phyloP scores from a whole-genome alignment of 805 yeast genomes.

The Ogataea wickerhamii region DNA sequence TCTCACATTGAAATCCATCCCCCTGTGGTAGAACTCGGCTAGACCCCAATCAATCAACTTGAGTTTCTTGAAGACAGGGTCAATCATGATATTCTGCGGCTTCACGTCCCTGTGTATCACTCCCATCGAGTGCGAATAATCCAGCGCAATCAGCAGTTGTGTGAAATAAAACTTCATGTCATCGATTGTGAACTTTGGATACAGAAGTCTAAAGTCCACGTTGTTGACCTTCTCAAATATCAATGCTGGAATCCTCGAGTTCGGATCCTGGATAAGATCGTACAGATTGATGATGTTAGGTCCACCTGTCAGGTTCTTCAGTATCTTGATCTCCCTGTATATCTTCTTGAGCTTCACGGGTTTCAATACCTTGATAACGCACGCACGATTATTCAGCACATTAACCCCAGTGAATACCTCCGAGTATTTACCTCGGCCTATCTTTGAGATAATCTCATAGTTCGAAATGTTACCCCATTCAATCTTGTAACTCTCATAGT shows the following conservation, averaged over 20 bases:
- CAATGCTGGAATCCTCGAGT: constrained; percentile 81
- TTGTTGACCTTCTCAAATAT: constrained; percentile 83
- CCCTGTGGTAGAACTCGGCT: constrained; percentile 89
- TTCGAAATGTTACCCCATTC: constrained; percentile 84
- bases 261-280: constrained; percentile 86
- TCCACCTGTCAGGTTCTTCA: constrained; percentile 81
- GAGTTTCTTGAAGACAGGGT: constrained; percentile 57
- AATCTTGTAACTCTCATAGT: constrained; percentile 63
- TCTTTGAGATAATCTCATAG: constrained; percentile 78
- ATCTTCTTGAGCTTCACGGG: constrained; percentile 93
- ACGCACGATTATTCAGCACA: constrained; percentile 52
- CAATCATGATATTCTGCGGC: constrained; percentile 93
- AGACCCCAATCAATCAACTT: constrained; percentile 92
- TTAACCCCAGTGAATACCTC: constrained; percentile 89
- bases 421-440: constrained; percentile 91
- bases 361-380: constrained; percentile 87
- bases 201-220: constrained; percentile 79
- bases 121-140: constrained; percentile 89
- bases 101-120: constrained; percentile 93
- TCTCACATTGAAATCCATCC: constrained; percentile 84
- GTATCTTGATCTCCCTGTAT: constrained; percentile 82
- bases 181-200: constrained; percentile 69
- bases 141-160: constrained; percentile 77
- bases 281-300: constrained; percentile 71
- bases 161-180: constrained; percentile 83